phyloP scores from a whole-genome alignment of 306 rosid species.

The Dryas alaskensis region DNA sequence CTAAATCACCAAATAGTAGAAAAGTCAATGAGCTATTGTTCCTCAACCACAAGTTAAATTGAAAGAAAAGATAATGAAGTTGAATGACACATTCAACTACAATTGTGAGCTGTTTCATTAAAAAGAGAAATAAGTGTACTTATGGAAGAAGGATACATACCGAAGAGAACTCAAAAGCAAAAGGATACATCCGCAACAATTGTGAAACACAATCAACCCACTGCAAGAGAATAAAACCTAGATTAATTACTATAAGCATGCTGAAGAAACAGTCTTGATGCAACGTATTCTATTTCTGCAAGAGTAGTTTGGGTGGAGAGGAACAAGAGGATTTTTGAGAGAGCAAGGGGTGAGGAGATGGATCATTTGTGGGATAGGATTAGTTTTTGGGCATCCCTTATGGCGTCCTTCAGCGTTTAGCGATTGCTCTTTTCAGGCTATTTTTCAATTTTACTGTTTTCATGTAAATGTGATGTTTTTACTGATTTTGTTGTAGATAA shows the following conservation, averaged over 20 bases:
- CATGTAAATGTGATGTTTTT: no score
- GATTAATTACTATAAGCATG: not conserved
- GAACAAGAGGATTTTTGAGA: no score
- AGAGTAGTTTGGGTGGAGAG: no score
- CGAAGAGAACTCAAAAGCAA: conserved; percentile 89
- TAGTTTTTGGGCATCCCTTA: no score
- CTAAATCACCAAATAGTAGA: conserved; percentile 41
- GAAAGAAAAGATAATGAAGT: not conserved
- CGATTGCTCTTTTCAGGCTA: no score
- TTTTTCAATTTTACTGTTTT: no score
- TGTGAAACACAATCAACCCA: conserved; percentile 98
- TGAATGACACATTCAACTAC: not conserved
- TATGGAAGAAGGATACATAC: conserved; percentile 45
- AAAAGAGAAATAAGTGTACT: conserved; percentile 5
- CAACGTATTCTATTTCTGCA: not conserved
- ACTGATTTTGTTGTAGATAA: no score
- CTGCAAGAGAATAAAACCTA: conserved; percentile 47
- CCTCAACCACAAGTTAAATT: not conserved
- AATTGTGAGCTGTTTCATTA: not conserved
- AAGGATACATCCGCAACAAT: conserved; percentile 90
- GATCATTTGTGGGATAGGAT: no score
- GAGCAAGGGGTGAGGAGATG: no score
- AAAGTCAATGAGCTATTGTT: not conserved
- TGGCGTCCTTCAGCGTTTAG: no score
- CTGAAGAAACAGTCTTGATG: not conserved